Conservation (phyloP, 2,329 filamentous ascomycete species). For the Hyphodiscus sp. region DNA sequence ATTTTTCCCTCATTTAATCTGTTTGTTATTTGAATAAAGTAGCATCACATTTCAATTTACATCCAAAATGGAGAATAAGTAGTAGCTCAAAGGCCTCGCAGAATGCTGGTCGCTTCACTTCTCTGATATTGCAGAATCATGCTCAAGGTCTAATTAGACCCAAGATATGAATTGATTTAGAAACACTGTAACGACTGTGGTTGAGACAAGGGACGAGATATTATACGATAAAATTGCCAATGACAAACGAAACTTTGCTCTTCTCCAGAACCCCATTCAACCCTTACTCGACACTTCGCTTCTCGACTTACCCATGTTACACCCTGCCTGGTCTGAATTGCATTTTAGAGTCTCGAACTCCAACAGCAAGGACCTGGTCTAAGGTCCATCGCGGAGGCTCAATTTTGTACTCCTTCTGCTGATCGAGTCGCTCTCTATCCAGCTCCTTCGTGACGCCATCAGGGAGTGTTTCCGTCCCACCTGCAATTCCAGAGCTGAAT, state of each 20-base stretch:
- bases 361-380: constrained; percentile 61
- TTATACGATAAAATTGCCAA: not conserved
- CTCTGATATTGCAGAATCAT: no score
- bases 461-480: constrained; percentile 68
- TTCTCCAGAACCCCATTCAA: no score
- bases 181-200: no score
- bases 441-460: constrained; percentile 51
- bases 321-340: constrained; percentile 42
- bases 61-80: no score
- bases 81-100: no score
- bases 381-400: constrained; percentile 57
- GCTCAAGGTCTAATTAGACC: no score
- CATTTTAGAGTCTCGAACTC: constrained; percentile 58
- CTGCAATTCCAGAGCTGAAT: constrained; percentile 86
- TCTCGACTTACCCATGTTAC: not conserved
- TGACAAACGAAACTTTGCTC: not conserved
- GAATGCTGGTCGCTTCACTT: no score
- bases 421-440: constrained; percentile 54
- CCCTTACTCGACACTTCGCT: not conserved
- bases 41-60: no score
- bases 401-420: constrained; percentile 49
- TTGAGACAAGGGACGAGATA: no score
- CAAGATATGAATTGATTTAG: no score
- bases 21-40: no score
- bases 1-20: no score